Conservation (phyloP, 2,329 filamentous ascomycete genomes). For the Thermothelomyces thermophilus region DNA sequence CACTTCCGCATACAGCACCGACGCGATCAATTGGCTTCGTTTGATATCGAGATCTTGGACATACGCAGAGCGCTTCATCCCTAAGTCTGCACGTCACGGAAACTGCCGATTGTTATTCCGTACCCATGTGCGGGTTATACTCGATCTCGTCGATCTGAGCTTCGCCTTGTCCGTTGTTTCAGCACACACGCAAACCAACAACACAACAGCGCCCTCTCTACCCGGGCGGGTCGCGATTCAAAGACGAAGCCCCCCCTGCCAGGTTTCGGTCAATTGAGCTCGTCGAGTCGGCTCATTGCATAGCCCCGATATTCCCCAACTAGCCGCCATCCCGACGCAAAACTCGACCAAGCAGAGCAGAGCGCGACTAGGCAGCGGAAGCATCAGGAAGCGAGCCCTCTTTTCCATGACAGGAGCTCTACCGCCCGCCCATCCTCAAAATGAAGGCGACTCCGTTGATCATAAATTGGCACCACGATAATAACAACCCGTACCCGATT, state of each 20-base stretch:
- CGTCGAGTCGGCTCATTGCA: not conserved
- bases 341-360: not conserved
- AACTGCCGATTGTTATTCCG: too few relatives aligned
- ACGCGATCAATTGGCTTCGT: not conserved
- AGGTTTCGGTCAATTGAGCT: not conserved
- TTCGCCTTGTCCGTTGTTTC: not conserved
- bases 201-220: constrained; percentile 2
- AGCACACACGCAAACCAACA: not conserved
- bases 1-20: not conserved
- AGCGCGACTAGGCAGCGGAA: too few relatives aligned
- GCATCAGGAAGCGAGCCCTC: not conserved
- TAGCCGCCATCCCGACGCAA: not conserved
- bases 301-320: not conserved
- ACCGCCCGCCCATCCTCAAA: constrained; percentile 31
- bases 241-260: not conserved
- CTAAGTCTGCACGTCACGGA: too few relatives aligned
- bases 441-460: constrained; percentile 98
- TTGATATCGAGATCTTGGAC: not conserved
- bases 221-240: not conserved
- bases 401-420: constrained; percentile 18
- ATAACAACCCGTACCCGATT: constrained; percentile 63
- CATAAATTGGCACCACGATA: constrained; percentile 98
- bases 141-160: too few relatives aligned
- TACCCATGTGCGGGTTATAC: too few relatives aligned
- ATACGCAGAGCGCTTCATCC: too few relatives aligned